These are phyloP conservation scores for Plasmodium billcollinsi DNA, from an alignment of 169 alveolate species.

Conservation along the genomic window DNA sequence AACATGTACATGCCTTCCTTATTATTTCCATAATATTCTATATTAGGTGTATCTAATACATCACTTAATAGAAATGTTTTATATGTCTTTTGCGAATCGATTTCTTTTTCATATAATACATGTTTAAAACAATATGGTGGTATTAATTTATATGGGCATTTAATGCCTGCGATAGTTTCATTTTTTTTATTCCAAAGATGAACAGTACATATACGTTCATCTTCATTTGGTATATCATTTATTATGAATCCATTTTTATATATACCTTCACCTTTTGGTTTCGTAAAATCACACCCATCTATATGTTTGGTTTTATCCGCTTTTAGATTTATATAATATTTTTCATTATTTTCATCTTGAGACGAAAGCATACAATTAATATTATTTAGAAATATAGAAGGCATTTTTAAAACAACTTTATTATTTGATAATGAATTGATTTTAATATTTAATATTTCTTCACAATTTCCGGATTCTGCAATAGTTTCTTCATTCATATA, in stretches of 20 bases:
- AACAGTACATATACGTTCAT: conserved; percentile 46
- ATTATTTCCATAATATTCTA: conserved; percentile 32
- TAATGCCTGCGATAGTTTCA: conserved; percentile 21
- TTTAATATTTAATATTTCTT: conserved; percentile 16
- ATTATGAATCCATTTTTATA: conserved; percentile 29
- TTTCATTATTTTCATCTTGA: not conserved
- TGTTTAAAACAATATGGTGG: conserved; percentile 54
- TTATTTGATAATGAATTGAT: not conserved
- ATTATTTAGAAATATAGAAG: conserved; percentile 15
- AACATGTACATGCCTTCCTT: conserved; percentile 5
- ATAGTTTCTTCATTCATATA: not conserved
- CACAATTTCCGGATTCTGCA: not conserved
- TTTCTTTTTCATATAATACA: conserved; percentile 34
- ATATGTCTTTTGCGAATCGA: conserved; percentile 3
- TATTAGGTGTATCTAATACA: conserved; percentile 15
- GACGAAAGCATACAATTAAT: not conserved
- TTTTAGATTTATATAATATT: conserved; percentile 3
- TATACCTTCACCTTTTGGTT: conserved; percentile 45
- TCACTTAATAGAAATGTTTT: conserved; percentile 33
- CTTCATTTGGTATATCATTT: conserved; percentile 7
- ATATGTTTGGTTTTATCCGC: conserved; percentile 20
- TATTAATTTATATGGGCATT: conserved; percentile 59
- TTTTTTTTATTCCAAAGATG: conserved; percentile 20
- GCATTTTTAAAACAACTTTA: conserved; percentile 3
- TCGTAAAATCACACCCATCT: conserved; percentile 68